Percentiles rank a stretch among this genome's conserved stretches.
Conservation (phyloP, 2,329 filamentous ascomycete genomes). For the Ophiostoma ulmi region DNA sequence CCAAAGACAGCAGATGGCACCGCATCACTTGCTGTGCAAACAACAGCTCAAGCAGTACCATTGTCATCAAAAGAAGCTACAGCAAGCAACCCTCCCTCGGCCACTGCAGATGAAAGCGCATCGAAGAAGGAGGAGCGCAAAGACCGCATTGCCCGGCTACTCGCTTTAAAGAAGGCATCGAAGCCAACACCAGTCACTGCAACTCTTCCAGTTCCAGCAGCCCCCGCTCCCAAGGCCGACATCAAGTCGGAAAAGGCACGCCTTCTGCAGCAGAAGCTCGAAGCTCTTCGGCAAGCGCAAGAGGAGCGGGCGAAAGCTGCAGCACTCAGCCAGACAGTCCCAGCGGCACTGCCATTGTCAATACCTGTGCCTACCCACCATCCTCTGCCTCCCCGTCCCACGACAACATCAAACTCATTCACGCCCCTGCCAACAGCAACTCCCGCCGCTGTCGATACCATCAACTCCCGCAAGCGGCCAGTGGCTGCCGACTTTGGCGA, state of each 20-base stretch:
- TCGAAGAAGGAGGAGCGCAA: conserved; percentile 56
- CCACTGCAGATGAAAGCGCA: background rate
- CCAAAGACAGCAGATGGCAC: background rate
- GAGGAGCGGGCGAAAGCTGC: conserved; percentile 37
- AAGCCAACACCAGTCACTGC: conserved; percentile 19
- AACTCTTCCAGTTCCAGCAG: background rate
- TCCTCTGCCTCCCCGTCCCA: background rate
- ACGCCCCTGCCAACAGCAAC: background rate
- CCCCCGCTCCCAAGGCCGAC: conserved; percentile 36
- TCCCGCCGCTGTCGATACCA: background rate
- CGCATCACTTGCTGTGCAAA: conserved; percentile 9
- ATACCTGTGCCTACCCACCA: background rate
- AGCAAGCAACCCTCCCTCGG: background rate
- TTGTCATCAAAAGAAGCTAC: background rate
- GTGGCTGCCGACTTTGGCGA: conserved; percentile 67
- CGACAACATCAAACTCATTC: background rate
- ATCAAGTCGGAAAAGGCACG: conserved; percentile 69
- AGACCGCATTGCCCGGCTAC: conserved; percentile 68
- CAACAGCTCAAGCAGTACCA: conserved; percentile 8
- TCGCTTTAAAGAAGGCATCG: conserved; percentile 65
- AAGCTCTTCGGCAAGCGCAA: conserved; percentile 60
- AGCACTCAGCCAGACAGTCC: background rate
- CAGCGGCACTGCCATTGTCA: background rate
- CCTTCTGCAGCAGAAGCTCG: conserved; percentile 71
- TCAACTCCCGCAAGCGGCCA: conserved; percentile 37